A percentile compares a stretch with the other conserved stretches of the same genome.
phyloP scores from a whole-genome alignment of 192 early-diverging fungal species.

The Thoreauomyces humboldtii region DNA sequence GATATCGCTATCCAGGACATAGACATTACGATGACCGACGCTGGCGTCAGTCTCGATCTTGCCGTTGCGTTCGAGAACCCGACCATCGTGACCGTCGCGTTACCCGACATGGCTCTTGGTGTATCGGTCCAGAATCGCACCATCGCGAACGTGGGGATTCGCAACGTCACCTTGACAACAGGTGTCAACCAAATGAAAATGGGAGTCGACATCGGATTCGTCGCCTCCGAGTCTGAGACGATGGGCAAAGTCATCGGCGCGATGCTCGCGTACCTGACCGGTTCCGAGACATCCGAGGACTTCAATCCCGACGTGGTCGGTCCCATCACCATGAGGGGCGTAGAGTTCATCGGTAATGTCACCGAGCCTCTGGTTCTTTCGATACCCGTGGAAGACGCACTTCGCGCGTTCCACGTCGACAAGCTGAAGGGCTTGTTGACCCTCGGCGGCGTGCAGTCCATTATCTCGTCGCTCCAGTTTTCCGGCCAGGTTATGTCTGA shows the following conservation, averaged over 20 bases:
- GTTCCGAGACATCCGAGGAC: neutral
- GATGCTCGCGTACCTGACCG: neutral
- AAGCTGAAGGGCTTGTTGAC: neutral
- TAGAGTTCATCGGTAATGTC: neutral
- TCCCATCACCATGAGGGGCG: neutral
- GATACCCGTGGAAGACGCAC: neutral
- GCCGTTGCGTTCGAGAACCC: neutral
- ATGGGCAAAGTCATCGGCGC: slow-evolving; percentile 1
- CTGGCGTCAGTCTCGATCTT: neutral
- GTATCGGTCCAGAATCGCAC: neutral
- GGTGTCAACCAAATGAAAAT: neutral
- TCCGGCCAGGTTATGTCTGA: neutral
- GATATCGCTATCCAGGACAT: slow-evolving; percentile 1
- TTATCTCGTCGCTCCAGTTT: neutral
- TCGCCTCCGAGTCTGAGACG: neutral
- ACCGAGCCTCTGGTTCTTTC: neutral
- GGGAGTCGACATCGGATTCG: neutral
- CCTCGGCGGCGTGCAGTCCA: neutral
- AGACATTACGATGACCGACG: neutral
- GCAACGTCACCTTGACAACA: neutral
- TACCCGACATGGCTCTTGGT: neutral
- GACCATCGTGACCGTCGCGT: neutral
- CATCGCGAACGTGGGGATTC: neutral
- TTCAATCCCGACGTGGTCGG: neutral
- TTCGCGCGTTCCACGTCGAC: neutral